Conservation (phyloP, 2,329 filamentous ascomycete genomes). For the Graphilbum sp. region DNA sequence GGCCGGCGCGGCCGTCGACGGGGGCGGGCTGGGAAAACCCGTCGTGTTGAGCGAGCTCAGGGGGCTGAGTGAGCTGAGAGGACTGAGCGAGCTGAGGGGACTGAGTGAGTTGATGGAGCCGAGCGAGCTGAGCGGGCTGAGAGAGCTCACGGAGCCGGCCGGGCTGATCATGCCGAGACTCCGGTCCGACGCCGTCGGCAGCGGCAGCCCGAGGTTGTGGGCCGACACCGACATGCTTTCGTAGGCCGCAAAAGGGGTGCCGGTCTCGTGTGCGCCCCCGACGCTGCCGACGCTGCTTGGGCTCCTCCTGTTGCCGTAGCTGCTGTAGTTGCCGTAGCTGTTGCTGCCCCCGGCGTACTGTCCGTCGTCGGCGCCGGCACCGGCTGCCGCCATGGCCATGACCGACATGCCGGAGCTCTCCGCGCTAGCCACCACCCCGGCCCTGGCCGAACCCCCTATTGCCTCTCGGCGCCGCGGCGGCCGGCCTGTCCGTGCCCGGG, state of each 20-base stretch:
- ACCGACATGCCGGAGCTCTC: too few relatives aligned
- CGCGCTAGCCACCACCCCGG: too few relatives aligned
- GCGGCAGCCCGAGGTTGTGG: not conserved
- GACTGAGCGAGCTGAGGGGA: not conserved
- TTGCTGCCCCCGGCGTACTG: too few relatives aligned
- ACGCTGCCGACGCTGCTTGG: not conserved
- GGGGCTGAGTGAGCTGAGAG: not conserved
- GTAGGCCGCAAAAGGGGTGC: not conserved
- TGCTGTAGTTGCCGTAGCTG: not conserved
- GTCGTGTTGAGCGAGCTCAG: not conserved
- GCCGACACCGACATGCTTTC: not conserved
- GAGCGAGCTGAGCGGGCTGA: not conserved
- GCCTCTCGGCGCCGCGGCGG: slow-evolving; percentile 2
- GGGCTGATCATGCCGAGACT: not conserved
- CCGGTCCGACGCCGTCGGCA: not conserved
- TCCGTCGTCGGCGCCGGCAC: too few relatives aligned
- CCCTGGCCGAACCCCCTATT: too few relatives aligned
- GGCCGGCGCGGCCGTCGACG: not conserved
- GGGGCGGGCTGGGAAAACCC: not conserved
- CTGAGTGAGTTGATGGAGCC: not conserved
- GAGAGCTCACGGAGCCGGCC: not conserved
- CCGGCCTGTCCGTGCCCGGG: slow-evolving; percentile 7
- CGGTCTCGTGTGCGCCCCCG: not conserved
- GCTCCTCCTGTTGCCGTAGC: not conserved
- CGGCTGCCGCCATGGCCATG: too few relatives aligned